These are phyloP conservation scores for Amborella trichopoda DNA, from an alignment of 164 flowering plant species.

Conservation along the genomic window DNA sequence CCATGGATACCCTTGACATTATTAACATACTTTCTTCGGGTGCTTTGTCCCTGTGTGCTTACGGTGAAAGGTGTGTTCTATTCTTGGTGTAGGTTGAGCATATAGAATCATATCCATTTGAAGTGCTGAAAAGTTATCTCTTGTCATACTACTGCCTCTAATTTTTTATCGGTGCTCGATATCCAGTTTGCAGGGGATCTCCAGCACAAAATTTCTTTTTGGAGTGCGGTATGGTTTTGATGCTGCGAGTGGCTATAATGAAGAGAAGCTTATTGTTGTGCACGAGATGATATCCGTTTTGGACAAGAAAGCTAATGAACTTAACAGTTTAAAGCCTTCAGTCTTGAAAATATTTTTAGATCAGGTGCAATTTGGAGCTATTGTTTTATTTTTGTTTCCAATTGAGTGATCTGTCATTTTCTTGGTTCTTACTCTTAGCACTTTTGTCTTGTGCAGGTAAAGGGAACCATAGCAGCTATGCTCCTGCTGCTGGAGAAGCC, in stretches of 20 bases:
- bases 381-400: background rate
- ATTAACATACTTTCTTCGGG: conserved; percentile 34
- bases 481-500: conserved; percentile 42
- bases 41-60: conserved; percentile 41
- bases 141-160: too few relatives aligned
- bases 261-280: conserved; percentile 40
- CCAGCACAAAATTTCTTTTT: conserved; percentile 50
- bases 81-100: too few relatives aligned
- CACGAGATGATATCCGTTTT: conserved; percentile 29
- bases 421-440: background rate
- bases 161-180: conserved; percentile 8
- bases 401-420: background rate
- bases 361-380: conserved; percentile 30
- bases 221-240: conserved; percentile 37
- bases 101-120: too few relatives aligned
- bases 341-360: conserved; percentile 14
- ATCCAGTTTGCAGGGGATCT: conserved; percentile 45
- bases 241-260: conserved; percentile 20
- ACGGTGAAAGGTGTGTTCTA: conserved; percentile 53
- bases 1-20: conserved; percentile 39
- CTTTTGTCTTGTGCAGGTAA: conserved; percentile 22
- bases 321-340: conserved; percentile 14
- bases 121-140: too few relatives aligned
- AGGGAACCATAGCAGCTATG: conserved; percentile 35
- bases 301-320: conserved; percentile 20